Base-by-base conservation (phyloP, 2,329 filamentous ascomycete species). In the Botrytis tulipae region DNA sequence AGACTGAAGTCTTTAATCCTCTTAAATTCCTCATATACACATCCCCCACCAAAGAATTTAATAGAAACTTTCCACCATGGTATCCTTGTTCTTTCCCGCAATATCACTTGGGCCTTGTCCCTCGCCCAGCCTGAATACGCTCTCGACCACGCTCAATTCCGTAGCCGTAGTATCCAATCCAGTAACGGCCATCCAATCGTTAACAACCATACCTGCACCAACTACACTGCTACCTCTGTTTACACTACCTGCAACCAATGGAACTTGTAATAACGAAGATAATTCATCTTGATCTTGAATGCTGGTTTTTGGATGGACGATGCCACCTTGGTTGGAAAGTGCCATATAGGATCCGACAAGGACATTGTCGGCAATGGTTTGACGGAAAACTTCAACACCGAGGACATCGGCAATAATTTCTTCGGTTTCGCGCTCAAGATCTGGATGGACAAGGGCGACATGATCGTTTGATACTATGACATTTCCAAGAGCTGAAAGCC, bases 61-160 rank as follows among this genome's bases (percentile, higher is more conserved):
- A 86, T 99, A 99, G 86, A 98, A 99, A 80, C 93, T 97, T 87
- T 99, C 96, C 76, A 99, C 96, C 90, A 99, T 97, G 77, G 94
- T 96, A 83, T 98, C 95, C 89, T 98, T 98, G 86, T 98, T 91
- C 78, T 86, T 91, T 70, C 91, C 92, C 83, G 93, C 93, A 85
- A 95, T 94, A 79, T 89, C 91, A 80, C 90, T 90, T 69, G 94
- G 91, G 10, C 89, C 93, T 78, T 90, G 88, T 71, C 93, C 94
- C 86, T 98, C 95, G 76, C 95, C 95, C 65, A 99, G 87, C 80
- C 94, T 90, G 87, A 99, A 99, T 77, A 99, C 95, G 80, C 91
- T 95, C 88, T 99, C 96, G 73, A 99, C 89, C 74, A 99, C 96
- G 81, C 94, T 97, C 80, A 99, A 86, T 86, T 99, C 96, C 1